These are phyloP conservation scores for Tolypocladium ovalisporum DNA, from an alignment of 2,329 filamentous ascomycete genomes.

Conservation along the genomic window DNA sequence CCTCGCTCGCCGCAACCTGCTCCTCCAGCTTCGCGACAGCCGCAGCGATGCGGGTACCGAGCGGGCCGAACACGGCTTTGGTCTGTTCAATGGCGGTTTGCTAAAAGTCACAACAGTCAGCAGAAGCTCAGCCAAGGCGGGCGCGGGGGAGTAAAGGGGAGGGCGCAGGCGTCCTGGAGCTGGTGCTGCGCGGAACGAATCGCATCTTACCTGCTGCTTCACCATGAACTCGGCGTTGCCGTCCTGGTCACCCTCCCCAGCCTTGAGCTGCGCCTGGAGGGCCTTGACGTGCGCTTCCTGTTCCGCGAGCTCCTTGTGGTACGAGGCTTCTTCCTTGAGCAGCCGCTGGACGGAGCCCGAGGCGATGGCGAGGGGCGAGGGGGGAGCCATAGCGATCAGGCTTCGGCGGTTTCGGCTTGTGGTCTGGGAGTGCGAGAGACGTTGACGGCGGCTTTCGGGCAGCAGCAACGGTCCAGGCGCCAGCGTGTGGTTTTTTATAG, in stretches of 20 bases:
- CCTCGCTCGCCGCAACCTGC: slow-evolving; percentile 56
- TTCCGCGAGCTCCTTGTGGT: slow-evolving; percentile 72
- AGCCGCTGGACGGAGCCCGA: slow-evolving; percentile 72
- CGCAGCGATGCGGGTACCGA: slow-evolving; percentile 60
- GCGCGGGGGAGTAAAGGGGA: too few species aligned
- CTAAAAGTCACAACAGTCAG: slow-evolving; percentile 32
- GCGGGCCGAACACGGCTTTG: slow-evolving; percentile 63
- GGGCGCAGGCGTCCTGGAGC: not conserved
- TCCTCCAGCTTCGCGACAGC: slow-evolving; percentile 65
- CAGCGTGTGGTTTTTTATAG: not conserved
- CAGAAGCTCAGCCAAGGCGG: not conserved
- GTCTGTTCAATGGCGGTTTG: slow-evolving; percentile 78
- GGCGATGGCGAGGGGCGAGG: slow-evolving; percentile 65
- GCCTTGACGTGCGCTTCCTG: slow-evolving; percentile 63
- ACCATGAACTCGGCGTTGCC: slow-evolving; percentile 69
- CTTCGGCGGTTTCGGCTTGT: not conserved
- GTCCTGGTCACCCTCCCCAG: slow-evolving; percentile 42
- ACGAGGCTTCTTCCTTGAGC: slow-evolving; percentile 83
- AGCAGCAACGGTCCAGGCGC: not conserved
- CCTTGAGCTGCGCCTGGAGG: slow-evolving; percentile 49
- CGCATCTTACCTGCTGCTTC: slow-evolving; percentile 67
- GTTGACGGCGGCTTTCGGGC: not conserved
- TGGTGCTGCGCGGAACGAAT: not conserved
- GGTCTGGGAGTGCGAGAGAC: not conserved
- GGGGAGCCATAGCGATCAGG: slow-evolving; percentile 54